Conservation (phyloP, 1,284 basidiomycete species). For the Heterobasidion annosum region DNA sequence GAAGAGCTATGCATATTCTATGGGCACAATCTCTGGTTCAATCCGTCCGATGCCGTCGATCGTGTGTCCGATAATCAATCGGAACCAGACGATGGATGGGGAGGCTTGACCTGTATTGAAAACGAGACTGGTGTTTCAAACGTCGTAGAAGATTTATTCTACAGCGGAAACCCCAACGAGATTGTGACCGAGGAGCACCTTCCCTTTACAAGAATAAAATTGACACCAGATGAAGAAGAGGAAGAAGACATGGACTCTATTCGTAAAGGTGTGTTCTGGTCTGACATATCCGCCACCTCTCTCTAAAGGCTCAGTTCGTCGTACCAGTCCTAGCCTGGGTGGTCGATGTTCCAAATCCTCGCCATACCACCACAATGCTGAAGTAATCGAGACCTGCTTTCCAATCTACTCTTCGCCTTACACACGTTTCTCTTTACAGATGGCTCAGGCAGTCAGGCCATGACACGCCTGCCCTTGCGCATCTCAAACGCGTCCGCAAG, state of each 20-base stretch:
- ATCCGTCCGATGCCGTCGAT: slow-evolving; percentile 23
- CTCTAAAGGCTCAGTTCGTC: background rate
- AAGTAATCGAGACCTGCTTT: slow-evolving; percentile 35
- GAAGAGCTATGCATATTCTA: slow-evolving; percentile 82
- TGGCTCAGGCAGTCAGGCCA: slow-evolving; percentile 57
- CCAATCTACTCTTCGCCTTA: slow-evolving; percentile 1
- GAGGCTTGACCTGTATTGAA: slow-evolving; percentile 28
- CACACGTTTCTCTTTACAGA: slow-evolving; percentile 24
- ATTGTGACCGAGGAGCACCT: slow-evolving; percentile 45
- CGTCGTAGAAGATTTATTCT: slow-evolving; percentile 5
- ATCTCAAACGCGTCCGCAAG: slow-evolving; percentile 76
- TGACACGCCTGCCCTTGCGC: slow-evolving; percentile 53
- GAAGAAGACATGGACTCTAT: slow-evolving; percentile 51
- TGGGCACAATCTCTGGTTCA: slow-evolving; percentile 60
- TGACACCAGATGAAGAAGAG: slow-evolving; percentile 42
- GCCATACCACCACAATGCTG: slow-evolving; percentile 52
- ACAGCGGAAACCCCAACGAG: slow-evolving; percentile 28
- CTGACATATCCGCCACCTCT: background rate
- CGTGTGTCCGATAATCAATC: background rate
- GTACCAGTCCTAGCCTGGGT: slow-evolving; percentile 67
- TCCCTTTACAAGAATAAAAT: slow-evolving; percentile 53
- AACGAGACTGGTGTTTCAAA: slow-evolving; percentile 12
- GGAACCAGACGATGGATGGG: slow-evolving; percentile 35
- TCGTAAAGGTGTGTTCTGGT: slow-evolving; percentile 37
- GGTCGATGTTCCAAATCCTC: slow-evolving; percentile 71